Conservation (phyloP, 495 filamentous ascomycete genomes). For the Lasiosphaeria hispida region DNA sequence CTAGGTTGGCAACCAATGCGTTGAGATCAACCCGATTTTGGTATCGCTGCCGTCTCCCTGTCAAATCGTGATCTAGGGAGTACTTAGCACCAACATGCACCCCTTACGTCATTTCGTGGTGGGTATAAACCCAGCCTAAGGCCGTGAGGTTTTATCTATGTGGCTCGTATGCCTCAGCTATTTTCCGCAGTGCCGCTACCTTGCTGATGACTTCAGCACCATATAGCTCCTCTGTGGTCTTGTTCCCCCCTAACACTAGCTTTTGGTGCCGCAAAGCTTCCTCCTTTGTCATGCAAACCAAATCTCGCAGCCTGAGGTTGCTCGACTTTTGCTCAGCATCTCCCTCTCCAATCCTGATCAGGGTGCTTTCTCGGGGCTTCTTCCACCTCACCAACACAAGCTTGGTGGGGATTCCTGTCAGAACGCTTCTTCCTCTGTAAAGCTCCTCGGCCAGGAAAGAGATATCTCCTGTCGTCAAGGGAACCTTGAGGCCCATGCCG, state of each 20-base stretch:
- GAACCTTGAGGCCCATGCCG: slow-evolving; percentile 66
- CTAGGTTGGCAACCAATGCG: no score
- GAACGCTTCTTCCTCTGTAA: slow-evolving; percentile 74
- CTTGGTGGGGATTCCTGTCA: slow-evolving; percentile 77
- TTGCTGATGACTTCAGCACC: slow-evolving; percentile 57
- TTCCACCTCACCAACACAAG: slow-evolving; percentile 77
- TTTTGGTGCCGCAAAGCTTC: slow-evolving; percentile 80
- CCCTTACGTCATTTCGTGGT: no score
- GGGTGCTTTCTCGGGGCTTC: slow-evolving; percentile 42
- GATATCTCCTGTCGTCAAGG: slow-evolving; percentile 74
- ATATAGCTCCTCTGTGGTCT: slow-evolving; percentile 70
- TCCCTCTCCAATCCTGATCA: slow-evolving; percentile 52
- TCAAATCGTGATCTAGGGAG: no score
- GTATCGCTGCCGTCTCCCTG: no score
- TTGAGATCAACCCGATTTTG: no score
- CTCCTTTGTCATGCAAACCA: slow-evolving; percentile 97
- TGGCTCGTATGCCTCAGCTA: slow-evolving; percentile 47
- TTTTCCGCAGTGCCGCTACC: slow-evolving; percentile 61
- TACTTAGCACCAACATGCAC: no score
- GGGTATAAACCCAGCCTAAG: background rate
- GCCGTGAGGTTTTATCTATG: slow-evolving; percentile 16
- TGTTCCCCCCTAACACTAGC: slow-evolving; percentile 69
- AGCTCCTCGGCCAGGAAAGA: slow-evolving; percentile 88
- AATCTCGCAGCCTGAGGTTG: slow-evolving; percentile 60
- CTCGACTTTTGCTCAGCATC: slow-evolving; percentile 68